These are phyloP conservation scores for Oenanthe javanica DNA, from an alignment of 140 eudicot species.

Conservation along the genomic window DNA sequence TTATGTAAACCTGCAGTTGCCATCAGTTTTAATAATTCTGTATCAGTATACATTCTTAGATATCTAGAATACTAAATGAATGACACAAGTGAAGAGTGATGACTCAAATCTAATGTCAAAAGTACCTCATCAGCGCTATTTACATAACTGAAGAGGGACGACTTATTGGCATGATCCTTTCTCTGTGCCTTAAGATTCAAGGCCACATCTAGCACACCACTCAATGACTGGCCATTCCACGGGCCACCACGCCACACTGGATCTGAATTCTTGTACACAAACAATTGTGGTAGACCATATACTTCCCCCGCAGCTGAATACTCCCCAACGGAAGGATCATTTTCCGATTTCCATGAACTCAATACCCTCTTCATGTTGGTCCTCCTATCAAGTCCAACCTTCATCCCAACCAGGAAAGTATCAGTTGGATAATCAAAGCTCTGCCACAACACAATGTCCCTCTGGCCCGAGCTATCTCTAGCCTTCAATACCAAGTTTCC, in stretches of 20 bases:
- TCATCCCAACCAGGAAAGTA: not conserved
- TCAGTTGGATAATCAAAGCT: too few relatives aligned
- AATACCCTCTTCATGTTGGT: conserved; percentile 6
- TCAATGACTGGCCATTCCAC: not conserved
- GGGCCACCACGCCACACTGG: conserved; percentile 12
- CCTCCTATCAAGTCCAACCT: conserved; percentile 6
- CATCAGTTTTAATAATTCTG: too few relatives aligned
- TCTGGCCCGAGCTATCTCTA: too few relatives aligned
- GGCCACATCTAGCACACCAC: conserved; percentile 3
- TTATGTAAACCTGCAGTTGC: not conserved
- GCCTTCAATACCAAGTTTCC: not conserved
- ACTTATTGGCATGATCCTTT: not conserved
- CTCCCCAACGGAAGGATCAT: conserved; percentile 6
- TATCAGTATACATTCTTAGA: too few relatives aligned
- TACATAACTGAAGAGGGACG: not conserved
- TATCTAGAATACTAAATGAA: too few relatives aligned
- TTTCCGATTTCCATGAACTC: conserved; percentile 4
- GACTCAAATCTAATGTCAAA: too few relatives aligned
- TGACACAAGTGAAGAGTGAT: too few relatives aligned
- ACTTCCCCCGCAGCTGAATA: not conserved
- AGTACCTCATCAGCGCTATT: conserved; percentile 4
- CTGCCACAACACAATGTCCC: too few relatives aligned
- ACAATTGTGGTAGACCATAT: conserved; percentile 7
- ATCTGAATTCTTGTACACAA: not conserved
- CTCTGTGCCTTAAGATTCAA: not conserved